Conservation (phyloP, 257 asterid genomes). For the Primulina eburnea region DNA sequence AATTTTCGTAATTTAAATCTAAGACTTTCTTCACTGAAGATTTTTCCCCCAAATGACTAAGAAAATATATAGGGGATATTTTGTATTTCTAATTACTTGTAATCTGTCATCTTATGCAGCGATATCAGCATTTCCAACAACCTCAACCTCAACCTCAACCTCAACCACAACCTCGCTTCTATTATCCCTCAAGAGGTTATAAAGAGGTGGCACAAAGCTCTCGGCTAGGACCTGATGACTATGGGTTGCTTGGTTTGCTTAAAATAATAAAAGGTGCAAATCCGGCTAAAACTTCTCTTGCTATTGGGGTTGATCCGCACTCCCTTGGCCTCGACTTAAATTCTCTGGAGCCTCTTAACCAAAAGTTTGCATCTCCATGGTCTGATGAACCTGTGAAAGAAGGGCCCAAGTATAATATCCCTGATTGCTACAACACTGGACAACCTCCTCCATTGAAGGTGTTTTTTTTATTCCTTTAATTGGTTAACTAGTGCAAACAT, state of each 20-base stretch:
- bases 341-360: slow-evolving; percentile 73
- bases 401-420: slow-evolving; percentile 69
- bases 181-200: slow-evolving; percentile 62
- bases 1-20: not conserved
- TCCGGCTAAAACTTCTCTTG: slow-evolving; percentile 69
- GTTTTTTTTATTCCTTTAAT: slow-evolving; percentile 23
- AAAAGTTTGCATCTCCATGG: slow-evolving; percentile 92
- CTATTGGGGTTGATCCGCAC: slow-evolving; percentile 74
- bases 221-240: slow-evolving; percentile 56
- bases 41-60: too few relatives aligned
- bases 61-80: too few relatives aligned
- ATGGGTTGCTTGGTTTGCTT: slow-evolving; percentile 75
- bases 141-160: slow-evolving; percentile 47
- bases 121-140: slow-evolving; percentile 76
- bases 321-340: slow-evolving; percentile 76
- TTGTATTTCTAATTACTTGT: slow-evolving; percentile 27
- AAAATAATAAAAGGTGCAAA: slow-evolving; percentile 57
- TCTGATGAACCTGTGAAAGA: slow-evolving; percentile 84
- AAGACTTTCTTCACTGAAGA: too few relatives aligned
- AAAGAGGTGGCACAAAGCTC: slow-evolving; percentile 53
- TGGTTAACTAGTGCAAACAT: slow-evolving; percentile 18
- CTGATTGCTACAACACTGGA: slow-evolving; percentile 66
- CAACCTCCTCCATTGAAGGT: slow-evolving; percentile 66
- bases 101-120: slow-evolving; percentile 48
- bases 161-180: slow-evolving; percentile 54